A percentile compares a stretch with the other conserved stretches of the same genome.
phyloP scores from a whole-genome alignment of 768 basidiomycete genomes.

The Boletus tylopilopsis region DNA sequence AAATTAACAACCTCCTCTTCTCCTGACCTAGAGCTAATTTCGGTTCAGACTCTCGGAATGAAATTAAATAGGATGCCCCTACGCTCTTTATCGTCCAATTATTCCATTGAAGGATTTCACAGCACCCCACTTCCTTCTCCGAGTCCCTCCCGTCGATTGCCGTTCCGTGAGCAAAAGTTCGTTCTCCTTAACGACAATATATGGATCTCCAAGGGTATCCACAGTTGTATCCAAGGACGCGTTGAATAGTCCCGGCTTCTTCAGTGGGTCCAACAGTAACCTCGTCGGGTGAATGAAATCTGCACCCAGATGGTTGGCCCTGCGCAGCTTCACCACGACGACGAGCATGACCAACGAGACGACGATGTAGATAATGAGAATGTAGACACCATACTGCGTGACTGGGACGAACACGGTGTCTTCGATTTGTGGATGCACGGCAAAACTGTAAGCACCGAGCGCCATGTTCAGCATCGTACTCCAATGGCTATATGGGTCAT shows the following conservation, averaged over 20 bases:
- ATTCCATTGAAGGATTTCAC: too few relatives aligned
- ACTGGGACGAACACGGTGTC: background rate
- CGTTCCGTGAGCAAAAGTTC: too few relatives aligned
- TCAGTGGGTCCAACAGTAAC: slow-evolving; percentile 12
- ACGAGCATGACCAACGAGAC: slow-evolving; percentile 9
- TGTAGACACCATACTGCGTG: background rate
- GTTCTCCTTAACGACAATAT: slow-evolving; percentile 5
- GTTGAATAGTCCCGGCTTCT: slow-evolving; percentile 12
- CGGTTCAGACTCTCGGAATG: too few relatives aligned
- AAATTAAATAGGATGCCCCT: too few relatives aligned
- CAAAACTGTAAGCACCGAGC: slow-evolving; percentile 8
- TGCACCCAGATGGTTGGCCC: slow-evolving; percentile 2
- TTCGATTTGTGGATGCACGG: background rate
- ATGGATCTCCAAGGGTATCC: background rate
- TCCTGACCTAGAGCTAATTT: too few relatives aligned
- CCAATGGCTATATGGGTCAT: background rate
- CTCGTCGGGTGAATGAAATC: slow-evolving; percentile 10
- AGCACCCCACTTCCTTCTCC: too few relatives aligned
- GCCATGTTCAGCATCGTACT: slow-evolving; percentile 5
- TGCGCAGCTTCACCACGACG: slow-evolving; percentile 3
- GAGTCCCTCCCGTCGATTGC: too few relatives aligned
- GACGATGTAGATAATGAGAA: slow-evolving; percentile 10
- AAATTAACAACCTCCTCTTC: too few relatives aligned
- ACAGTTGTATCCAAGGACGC: slow-evolving; percentile 3
- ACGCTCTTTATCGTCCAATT: too few relatives aligned